Evolutionary conservation across 768 basidiomycete genomes (phyloP), one percentile per base, ranked within the genome.

Genomic region (Phlebiopsis gigantea): DNA sequence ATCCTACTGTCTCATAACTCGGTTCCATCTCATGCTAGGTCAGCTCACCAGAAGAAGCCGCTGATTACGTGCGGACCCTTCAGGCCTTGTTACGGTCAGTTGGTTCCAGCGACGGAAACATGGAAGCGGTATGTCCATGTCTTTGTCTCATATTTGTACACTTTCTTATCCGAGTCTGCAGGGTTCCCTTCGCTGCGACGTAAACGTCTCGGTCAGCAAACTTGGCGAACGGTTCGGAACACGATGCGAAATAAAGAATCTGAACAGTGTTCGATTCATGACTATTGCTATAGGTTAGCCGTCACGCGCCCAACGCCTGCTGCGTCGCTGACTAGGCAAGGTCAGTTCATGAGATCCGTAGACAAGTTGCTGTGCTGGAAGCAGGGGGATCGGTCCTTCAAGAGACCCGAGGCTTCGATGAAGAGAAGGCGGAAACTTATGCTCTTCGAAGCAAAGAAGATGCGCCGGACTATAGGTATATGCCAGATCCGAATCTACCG

Each of bases 401-500:
- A 71, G 93, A 98, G 69, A 98, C 96, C 5, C 84, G 93, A 22
- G 91, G 93, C 1, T 93, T 94, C 64, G 84, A 98, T 68, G 90
- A 94, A 64, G 73, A 84, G 57, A 83, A 78, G 2, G 86, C 86
- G 29, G 80, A 88, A 67, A 98, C 97, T 0, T 94, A 84, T 71
- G 79, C 76, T 29, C 71, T 98, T 42, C 79, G 97, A 42, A 85
- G 83, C 46, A 98, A 99, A 71, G 97, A 97, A 64, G 90, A 94
- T 62, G 88, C 93, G 0, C 93, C 90, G 1, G 97, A 99, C 69
- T 99, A 98, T 69, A 82, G 90, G 17, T 98, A 98, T 73, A 96
- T 99, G 92, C 97, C 97, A 0, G 97, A 99, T 68, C 86, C 93
- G 0, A 98, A 98, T 68, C 72, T 98, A 1, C 93, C 93, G 0